Base-by-base conservation (phyloP, 1,139 yeast genomes). In the Candida sanyaensis region DNA sequence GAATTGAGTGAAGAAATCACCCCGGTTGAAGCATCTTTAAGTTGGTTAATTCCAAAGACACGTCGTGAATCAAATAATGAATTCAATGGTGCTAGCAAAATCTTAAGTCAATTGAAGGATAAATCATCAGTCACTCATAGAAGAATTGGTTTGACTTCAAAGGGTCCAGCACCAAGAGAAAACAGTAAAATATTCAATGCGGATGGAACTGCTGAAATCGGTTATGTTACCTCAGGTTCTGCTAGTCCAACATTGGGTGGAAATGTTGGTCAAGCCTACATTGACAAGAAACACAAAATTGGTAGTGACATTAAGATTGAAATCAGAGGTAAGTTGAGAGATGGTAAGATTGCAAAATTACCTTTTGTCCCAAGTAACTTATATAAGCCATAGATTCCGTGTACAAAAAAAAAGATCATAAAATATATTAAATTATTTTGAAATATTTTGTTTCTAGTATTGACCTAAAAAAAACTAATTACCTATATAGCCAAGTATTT, bases 151-250 rank as follows among this genome's bases (percentile, higher is more conserved):
- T 68, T 74, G 31, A 66, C 74, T 13, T 81, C 88, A 12, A 80
- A 78, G 58, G 98, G 97, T 1, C 97, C 98, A 28, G 90, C 99
- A 4, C 97, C 98, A 41, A 84, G 99, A 68, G 85, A 86, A 28
- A 91, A 90, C n/a, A 76, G 83, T 55, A 83, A 81, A 59, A 79
- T 93, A 27, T 86, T 76, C 57, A 73, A 76, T 45, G 69, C 71
- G 23, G 77, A 69, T 33, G 77, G 77, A 10, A 75, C 73, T 43
- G 73, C 76, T 48, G 69, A 70, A 49, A 80, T 92, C 42, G 98
- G 99, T 23, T 69, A 66, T 43, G 84, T 92, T 44, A 89, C 97
- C 10, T 89, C 97, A 0, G 99, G 99, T 5, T 84, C 93, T 50
- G 86, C 93, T 50, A 87, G 96, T 9, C 99, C 99, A 36, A 81